phyloP scores from a whole-genome alignment of 495 filamentous ascomycete species.

The Platismatia glauca region DNA sequence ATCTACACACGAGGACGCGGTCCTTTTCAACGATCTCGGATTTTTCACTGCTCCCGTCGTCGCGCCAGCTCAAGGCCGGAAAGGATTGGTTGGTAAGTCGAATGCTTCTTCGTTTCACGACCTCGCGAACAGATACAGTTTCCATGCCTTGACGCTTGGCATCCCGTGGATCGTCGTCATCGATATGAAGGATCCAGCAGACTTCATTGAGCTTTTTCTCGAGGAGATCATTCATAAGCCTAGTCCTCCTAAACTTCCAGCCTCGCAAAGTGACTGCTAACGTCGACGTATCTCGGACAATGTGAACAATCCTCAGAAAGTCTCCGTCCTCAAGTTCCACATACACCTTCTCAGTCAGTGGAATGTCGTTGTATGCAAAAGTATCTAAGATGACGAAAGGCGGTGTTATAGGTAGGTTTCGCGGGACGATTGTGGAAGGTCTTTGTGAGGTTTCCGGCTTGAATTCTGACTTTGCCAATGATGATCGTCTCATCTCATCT shows the following conservation, averaged over 20 bases:
- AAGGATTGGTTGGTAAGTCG: constrained; percentile 46
- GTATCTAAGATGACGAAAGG: constrained; percentile 17
- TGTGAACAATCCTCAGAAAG: constrained; percentile 36
- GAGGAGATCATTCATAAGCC: constrained; percentile 33
- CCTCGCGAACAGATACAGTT: constrained; percentile 30
- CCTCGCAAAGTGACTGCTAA: constrained; percentile 33
- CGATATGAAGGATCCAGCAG: constrained; percentile 40
- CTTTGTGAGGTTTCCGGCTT: not conserved
- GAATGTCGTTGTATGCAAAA: constrained; percentile 19
- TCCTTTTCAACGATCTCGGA: constrained; percentile 26
- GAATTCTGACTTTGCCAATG: not conserved
- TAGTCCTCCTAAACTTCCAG: constrained; percentile 31
- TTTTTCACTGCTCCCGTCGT: constrained; percentile 17
- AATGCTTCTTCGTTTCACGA: constrained; percentile 35
- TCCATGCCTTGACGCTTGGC: constrained; percentile 37
- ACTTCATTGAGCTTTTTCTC: constrained; percentile 45
- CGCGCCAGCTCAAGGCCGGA: constrained; percentile 27
- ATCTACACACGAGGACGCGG: constrained; percentile 33
- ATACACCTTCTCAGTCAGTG: constrained; percentile 25
- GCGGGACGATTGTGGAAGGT: not conserved
- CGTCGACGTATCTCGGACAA: constrained; percentile 27
- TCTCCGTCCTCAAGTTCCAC: constrained; percentile 32
- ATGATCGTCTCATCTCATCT: not conserved
- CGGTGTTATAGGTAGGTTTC: constrained; percentile 10
- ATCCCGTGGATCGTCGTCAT: constrained; percentile 33